These are phyloP conservation scores for Schoenoplectus tabernaemontani DNA, from an alignment of 202 grass and related monocot genomes.

Conservation along the genomic window DNA sequence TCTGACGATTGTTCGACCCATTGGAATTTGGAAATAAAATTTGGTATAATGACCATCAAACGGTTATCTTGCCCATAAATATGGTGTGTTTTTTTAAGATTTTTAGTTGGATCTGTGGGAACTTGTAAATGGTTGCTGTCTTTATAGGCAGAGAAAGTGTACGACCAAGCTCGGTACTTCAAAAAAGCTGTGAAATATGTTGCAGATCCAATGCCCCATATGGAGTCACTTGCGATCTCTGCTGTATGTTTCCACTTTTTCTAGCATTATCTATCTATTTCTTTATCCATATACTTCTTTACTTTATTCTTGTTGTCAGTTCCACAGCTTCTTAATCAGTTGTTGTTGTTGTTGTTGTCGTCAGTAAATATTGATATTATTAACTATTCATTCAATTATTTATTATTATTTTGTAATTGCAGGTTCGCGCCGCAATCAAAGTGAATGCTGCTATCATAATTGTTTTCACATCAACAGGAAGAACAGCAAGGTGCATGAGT, in stretches of 20 bases:
- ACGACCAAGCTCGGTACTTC: constrained; percentile 31
- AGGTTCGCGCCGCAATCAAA: constrained; percentile 39
- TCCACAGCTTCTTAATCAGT: neutral
- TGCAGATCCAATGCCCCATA: constrained; percentile 27
- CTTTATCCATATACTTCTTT: neutral
- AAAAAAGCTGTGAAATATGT: constrained; percentile 32
- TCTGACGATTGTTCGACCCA: too few relatives aligned
- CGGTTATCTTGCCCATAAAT: too few relatives aligned
- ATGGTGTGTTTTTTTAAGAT: neutral
- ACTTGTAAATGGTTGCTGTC: neutral
- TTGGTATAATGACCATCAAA: too few relatives aligned
- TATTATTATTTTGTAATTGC: neutral
- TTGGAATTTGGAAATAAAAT: too few relatives aligned
- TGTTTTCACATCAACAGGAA: constrained; percentile 38
- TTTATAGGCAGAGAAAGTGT: constrained; percentile 35
- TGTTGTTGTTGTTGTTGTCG: neutral
- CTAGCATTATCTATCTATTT: neutral
- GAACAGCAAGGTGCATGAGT: constrained; percentile 28
- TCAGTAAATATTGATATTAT: neutral
- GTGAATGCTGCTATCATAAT: constrained; percentile 39
- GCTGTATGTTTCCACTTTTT: constrained; percentile 18
- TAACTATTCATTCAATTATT: neutral
- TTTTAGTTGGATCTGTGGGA: neutral
- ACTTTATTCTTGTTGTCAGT: neutral
- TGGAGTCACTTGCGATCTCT: constrained; percentile 33